These are phyloP conservation scores for Capsicum rhomboideum DNA, from an alignment of 257 asterid species.

Conservation along the genomic window DNA sequence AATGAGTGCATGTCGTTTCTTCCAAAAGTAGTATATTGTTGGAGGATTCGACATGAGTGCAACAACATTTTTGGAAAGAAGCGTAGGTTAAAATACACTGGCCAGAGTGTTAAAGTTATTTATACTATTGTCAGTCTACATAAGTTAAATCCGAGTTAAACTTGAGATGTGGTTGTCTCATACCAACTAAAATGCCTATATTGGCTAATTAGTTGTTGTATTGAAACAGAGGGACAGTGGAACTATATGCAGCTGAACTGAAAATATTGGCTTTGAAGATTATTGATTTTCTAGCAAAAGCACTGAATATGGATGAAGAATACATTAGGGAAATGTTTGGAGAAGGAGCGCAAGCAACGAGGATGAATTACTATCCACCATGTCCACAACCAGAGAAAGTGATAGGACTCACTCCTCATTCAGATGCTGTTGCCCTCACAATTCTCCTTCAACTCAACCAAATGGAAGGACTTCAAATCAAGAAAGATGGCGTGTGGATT, in stretches of 20 bases:
- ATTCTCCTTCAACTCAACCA: slow-evolving; percentile 6
- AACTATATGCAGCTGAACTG: slow-evolving; percentile 30
- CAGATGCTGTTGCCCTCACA: slow-evolving; percentile 5
- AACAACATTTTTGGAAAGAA: not conserved
- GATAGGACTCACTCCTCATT: slow-evolving; percentile 10
- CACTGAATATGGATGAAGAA: slow-evolving; percentile 22
- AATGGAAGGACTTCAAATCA: slow-evolving; percentile 9
- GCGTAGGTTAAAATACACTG: no score
- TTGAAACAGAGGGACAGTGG: slow-evolving; percentile 35
- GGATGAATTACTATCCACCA: slow-evolving; percentile 9
- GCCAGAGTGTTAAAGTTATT: not conserved
- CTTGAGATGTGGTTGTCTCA: not conserved
- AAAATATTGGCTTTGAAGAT: slow-evolving; percentile 31
- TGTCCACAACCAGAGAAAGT: slow-evolving; percentile 13
- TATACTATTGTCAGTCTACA: not conserved
- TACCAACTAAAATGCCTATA: not conserved
- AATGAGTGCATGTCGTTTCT: not conserved
- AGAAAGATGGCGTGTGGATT: slow-evolving; percentile 4
- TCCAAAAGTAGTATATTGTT: not conserved
- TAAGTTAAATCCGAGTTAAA: not conserved
- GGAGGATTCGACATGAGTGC: not conserved
- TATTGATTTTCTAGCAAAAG: slow-evolving; percentile 26
- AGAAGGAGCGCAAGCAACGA: not conserved
- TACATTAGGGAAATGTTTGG: slow-evolving; percentile 16
- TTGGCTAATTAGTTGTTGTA: not conserved